phyloP scores from a whole-genome alignment of 306 rosid species.

The Malus sylvestris region DNA sequence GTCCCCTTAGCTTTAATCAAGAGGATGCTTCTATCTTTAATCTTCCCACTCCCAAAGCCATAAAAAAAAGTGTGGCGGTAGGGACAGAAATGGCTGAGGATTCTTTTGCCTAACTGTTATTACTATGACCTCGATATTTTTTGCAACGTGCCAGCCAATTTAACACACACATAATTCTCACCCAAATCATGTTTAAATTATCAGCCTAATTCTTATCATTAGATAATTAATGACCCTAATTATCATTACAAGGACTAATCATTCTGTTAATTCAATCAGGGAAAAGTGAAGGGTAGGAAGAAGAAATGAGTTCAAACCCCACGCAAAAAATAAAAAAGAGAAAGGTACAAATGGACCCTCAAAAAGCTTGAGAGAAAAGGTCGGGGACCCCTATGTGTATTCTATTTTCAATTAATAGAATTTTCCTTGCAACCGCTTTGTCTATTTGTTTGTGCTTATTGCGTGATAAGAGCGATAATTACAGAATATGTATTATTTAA shows the following conservation, averaged over 20 bases:
- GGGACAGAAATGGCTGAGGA: background rate
- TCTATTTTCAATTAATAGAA: no score
- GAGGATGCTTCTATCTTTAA: background rate
- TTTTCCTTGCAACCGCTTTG: no score
- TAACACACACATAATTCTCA: background rate
- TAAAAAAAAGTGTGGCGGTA: background rate
- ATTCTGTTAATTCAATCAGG: background rate
- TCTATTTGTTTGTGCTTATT: no score
- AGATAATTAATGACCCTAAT: background rate
- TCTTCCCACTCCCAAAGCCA: constrained; percentile 1
- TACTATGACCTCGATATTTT: background rate
- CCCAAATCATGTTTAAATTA: no score
- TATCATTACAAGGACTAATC: background rate
- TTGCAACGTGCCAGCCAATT: background rate
- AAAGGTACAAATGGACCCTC: background rate
- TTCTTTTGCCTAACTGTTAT: background rate
- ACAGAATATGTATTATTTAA: no score
- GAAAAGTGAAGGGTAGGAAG: background rate
- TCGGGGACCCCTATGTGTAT: background rate
- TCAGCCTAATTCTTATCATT: background rate
- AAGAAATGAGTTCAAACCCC: background rate
- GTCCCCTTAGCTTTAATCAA: constrained; percentile 17
- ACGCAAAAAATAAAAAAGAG: background rate
- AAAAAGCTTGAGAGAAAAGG: background rate
- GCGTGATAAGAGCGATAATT: no score